These are phyloP conservation scores for Neoboletus brunneissimus DNA, from an alignment of 768 basidiomycete species.

Conservation along the genomic window DNA sequence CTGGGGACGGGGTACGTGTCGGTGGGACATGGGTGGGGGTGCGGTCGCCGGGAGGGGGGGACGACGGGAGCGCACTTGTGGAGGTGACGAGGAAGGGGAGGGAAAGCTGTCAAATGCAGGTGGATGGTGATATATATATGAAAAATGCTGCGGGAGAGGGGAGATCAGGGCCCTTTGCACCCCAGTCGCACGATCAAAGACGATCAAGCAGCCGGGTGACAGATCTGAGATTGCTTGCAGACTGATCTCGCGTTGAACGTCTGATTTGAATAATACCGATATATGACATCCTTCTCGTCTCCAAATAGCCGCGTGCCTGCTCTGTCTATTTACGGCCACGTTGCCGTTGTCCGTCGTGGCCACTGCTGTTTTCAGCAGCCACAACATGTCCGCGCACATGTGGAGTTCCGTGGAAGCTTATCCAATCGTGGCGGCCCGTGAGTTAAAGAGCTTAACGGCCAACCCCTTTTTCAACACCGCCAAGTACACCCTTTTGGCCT, in stretches of 20 bases:
- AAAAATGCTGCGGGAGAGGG: slow-evolving; percentile 38
- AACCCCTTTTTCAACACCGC: slow-evolving; percentile 30
- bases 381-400: slow-evolving; percentile 35
- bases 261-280: slow-evolving; percentile 39
- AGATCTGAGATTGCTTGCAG: slow-evolving; percentile 36
- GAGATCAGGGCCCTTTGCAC: slow-evolving; percentile 42
- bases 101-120: slow-evolving; percentile 43
- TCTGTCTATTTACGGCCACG: slow-evolving; percentile 37
- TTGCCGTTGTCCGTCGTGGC: slow-evolving; percentile 46
- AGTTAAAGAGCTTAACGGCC: slow-evolving; percentile 45
- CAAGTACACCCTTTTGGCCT: slow-evolving; percentile 9
- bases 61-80: slow-evolving; percentile 28
- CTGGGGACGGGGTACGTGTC: slow-evolving; percentile 57
- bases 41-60: slow-evolving; percentile 22
- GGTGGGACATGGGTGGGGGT: slow-evolving; percentile 48
- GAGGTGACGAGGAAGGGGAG: slow-evolving; percentile 44
- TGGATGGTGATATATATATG: slow-evolving; percentile 59
- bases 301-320: slow-evolving; percentile 60
- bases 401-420: slow-evolving; percentile 39
- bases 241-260: slow-evolving; percentile 40
- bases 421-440: slow-evolving; percentile 32
- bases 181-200: slow-evolving; percentile 62
- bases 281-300: slow-evolving; percentile 36
- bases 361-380: slow-evolving; percentile 36
- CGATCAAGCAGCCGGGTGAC: slow-evolving; percentile 45